These are phyloP conservation scores for Colletotrichum magnum DNA, from an alignment of 2,329 filamentous ascomycete species.

Conservation along the genomic window DNA sequence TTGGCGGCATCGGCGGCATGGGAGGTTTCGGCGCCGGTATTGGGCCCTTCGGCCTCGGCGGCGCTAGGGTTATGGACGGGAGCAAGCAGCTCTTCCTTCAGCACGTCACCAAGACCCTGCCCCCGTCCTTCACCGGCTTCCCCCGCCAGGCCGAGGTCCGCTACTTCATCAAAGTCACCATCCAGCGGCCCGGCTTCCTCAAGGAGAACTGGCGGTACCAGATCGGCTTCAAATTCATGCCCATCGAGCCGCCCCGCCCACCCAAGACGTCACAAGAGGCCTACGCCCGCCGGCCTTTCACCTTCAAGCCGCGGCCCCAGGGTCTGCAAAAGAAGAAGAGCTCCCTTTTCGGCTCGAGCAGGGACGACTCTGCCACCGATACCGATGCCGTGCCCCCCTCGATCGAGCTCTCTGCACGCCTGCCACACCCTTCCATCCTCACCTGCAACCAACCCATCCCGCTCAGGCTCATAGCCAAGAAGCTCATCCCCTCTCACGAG, in stretches of 20 bases:
- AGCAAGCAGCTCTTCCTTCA: constrained; percentile 71
- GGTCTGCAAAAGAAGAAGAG: constrained; percentile 65
- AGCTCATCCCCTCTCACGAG: constrained; percentile 77
- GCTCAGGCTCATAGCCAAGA: constrained; percentile 83
- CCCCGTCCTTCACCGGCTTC: constrained; percentile 90
- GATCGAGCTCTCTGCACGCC: constrained; percentile 81
- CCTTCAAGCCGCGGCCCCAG: constrained; percentile 62
- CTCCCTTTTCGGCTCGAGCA: constrained; percentile 68
- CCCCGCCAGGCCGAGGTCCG: constrained; percentile 89
- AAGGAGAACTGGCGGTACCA: constrained; percentile 87
- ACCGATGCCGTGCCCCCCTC: constrained; percentile 70
- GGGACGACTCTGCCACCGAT: constrained; percentile 41
- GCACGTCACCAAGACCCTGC: constrained; percentile 89
- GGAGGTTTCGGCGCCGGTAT: constrained; percentile 64
- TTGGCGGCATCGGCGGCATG: constrained; percentile 67
- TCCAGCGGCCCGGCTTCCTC: constrained; percentile 88
- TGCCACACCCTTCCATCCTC: constrained; percentile 89
- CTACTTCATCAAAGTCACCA: constrained; percentile 96
- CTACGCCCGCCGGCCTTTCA: constrained; percentile 82
- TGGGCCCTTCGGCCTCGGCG: constrained; percentile 63
- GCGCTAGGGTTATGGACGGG: constrained; percentile 74
- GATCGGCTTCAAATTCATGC: constrained; percentile 85
- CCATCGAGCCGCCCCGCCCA: constrained; percentile 89
- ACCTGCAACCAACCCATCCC: constrained; percentile 92
- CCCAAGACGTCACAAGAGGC: constrained; percentile 79